A percentile compares a stretch with the other conserved stretches of the same genome.
phyloP scores from a whole-genome alignment of 352 stramenopile genomes.

The Detonula confervacea region DNA sequence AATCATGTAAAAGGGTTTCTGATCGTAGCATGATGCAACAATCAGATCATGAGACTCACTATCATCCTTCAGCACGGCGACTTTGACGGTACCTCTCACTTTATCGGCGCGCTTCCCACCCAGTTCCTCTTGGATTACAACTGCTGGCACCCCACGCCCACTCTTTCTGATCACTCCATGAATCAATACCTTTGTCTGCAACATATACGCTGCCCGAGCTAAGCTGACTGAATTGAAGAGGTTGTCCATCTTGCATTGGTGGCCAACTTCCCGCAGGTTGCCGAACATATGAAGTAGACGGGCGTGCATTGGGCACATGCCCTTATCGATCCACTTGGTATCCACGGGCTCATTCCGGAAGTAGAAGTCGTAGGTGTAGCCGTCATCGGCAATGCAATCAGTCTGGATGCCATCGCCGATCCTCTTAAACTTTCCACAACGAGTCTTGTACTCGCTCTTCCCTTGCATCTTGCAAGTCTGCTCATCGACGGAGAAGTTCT shows the following conservation, averaged over 20 bases:
- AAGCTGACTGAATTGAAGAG: slow-evolving; percentile 22
- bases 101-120: slow-evolving; percentile 9
- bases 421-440: slow-evolving; percentile 25
- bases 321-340: slow-evolving; percentile 11
- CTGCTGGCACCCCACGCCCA: neutral
- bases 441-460: slow-evolving; percentile 10
- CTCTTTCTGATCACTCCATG: slow-evolving; percentile 26
- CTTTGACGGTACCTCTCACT: neutral
- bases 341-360: slow-evolving; percentile 33
- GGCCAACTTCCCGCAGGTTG: slow-evolving; percentile 12
- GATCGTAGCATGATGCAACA: no score
- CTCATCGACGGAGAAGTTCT: slow-evolving; percentile 27
- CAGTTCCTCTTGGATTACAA: slow-evolving; percentile 13
- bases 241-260: slow-evolving; percentile 35
- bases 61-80: no score
- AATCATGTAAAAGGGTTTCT: no score
- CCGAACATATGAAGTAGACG: slow-evolving; percentile 20
- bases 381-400: slow-evolving; percentile 40
- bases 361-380: slow-evolving; percentile 39
- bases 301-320: slow-evolving; percentile 14
- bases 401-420: slow-evolving; percentile 40
- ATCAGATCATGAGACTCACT: neutral
- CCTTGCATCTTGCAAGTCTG: slow-evolving; percentile 38
- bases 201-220: neutral
- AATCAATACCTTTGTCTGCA: slow-evolving; percentile 6